Conservation (phyloP, 2,329 filamentous ascomycete genomes). For the Talaromyces sp. region DNA sequence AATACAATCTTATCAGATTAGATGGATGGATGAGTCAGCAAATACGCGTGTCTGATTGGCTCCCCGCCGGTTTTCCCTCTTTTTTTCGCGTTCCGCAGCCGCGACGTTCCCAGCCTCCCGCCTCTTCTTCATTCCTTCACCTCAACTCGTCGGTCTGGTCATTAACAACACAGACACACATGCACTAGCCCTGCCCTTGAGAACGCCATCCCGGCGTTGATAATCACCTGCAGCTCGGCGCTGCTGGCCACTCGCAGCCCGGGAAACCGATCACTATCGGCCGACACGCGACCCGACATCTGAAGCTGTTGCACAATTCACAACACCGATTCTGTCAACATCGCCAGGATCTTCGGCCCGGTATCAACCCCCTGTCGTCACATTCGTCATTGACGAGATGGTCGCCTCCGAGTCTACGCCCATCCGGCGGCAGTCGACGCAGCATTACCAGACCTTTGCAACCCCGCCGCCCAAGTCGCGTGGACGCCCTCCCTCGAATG, state of each 20-base stretch:
- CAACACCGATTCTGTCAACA: neutral
- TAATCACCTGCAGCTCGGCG: neutral
- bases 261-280: neutral
- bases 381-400: conserved; percentile 18
- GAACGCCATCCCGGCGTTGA: neutral
- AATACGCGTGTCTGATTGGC: neutral
- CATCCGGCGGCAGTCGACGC: conserved; percentile 39
- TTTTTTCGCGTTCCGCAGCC: neutral
- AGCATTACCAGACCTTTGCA: conserved; percentile 45
- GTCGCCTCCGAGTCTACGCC: conserved; percentile 22
- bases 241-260: neutral
- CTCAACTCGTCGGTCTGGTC: neutral
- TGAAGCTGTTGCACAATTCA: neutral
- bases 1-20: neutral
- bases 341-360: neutral
- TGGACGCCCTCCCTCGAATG: conserved; percentile 39
- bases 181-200: neutral
- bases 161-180: neutral
- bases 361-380: neutral
- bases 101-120: neutral
- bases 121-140: neutral
- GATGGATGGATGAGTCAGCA: neutral
- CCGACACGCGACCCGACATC: neutral
- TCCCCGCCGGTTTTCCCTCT: neutral
- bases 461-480: conserved; percentile 43